Conservation (phyloP, 1,284 basidiomycete species). For the Sanghuangporus weigelae region DNA sequence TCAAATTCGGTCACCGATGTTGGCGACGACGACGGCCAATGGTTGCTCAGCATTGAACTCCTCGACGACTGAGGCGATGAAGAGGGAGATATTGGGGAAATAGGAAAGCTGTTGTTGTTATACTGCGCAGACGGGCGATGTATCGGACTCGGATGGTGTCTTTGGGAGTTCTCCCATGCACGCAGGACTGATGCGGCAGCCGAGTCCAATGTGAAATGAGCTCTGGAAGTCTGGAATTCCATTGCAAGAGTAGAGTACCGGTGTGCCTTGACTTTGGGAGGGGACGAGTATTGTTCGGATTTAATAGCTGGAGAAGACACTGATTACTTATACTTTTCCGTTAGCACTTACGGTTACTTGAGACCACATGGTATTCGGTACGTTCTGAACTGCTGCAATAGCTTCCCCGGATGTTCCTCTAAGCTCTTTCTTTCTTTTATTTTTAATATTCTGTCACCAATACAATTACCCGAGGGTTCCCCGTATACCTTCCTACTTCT, state of each 20-base stretch:
- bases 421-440: too few species aligned
- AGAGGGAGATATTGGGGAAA: neutral
- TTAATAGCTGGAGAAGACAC: neutral
- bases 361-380: neutral
- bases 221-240: neutral
- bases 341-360: neutral
- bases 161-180: constrained; percentile 8
- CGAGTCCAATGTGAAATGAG: neutral
- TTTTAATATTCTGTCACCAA: neutral
- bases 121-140: neutral
- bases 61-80: neutral
- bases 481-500: neutral
- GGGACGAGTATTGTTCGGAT: neutral
- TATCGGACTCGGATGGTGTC: neutral
- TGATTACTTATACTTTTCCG: neutral
- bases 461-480: constrained; percentile 1
- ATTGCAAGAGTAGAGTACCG: neutral
- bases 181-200: neutral
- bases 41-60: neutral
- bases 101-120: neutral
- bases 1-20: constrained; percentile 11
- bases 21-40: constrained; percentile 5
- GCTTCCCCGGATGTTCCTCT: neutral
- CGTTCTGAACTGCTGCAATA: neutral
- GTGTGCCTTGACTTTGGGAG: neutral